These are phyloP conservation scores for Leishmania lainsoni DNA, from an alignment of 208 protist genomes.

Conservation along the genomic window DNA sequence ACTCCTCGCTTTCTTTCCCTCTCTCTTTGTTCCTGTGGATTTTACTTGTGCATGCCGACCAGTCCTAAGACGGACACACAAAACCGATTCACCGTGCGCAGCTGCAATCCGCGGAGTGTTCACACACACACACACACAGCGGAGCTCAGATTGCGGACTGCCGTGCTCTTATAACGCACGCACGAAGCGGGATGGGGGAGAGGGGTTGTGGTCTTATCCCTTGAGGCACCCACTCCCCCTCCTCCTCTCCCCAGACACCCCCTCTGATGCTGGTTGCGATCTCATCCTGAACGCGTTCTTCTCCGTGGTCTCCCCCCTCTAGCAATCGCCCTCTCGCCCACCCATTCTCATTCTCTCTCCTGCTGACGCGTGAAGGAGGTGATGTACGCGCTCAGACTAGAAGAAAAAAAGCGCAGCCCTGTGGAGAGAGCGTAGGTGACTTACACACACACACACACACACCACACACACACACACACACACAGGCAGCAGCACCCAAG, in stretches of 20 bases:
- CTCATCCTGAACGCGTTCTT: not conserved
- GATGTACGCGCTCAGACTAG: too few relatives aligned
- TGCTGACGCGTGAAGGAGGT: not conserved
- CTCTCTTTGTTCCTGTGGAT: not conserved
- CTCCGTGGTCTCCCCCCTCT: not conserved
- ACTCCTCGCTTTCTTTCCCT: not conserved
- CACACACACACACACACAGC: not conserved
- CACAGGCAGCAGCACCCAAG: too few relatives aligned
- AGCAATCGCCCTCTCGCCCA: not conserved
- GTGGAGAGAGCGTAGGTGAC: too few relatives aligned
- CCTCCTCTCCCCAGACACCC: not conserved
- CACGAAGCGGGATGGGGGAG: not conserved
- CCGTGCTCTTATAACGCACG: not conserved
- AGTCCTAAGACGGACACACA: not conserved
- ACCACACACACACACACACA: not conserved
- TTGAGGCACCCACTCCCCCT: not conserved
- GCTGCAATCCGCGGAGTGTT: not conserved
- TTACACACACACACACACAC: too few relatives aligned
- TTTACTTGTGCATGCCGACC: not conserved
- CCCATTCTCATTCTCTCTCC: not conserved
- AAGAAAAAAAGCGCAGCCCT: too few relatives aligned
- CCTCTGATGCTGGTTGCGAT: not conserved
- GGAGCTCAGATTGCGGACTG: not conserved
- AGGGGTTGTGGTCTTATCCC: not conserved
- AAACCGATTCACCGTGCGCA: not conserved